Evolutionary conservation across 2,329 filamentous ascomycete genomes (phyloP), one percentile per base, ranked within the genome.

Genomic region (Verticillium dahliae): DNA sequence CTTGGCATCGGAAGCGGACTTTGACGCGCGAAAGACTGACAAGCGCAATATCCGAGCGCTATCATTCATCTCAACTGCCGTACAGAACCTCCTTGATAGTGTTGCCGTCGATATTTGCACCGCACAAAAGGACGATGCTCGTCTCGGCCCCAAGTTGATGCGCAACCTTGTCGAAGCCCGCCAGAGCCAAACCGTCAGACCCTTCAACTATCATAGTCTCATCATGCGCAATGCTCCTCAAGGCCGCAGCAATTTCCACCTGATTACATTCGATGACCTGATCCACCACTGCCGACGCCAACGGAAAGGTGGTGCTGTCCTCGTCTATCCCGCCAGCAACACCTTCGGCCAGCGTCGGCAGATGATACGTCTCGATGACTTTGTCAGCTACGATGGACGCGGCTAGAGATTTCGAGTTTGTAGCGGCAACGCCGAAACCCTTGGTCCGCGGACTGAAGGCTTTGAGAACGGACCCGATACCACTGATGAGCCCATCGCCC

Each of bases 151-250:
- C 54, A 5, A 66, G 35, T 3, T 55, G 27, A 1, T 55, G 34
- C 1, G 57, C 62, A 34, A 67, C 62, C 54, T 66, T 67, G 11
- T 62, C 58, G n/a, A 66, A 68, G 0, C 67, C 67, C 2, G 67
- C 67, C 15, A 68, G 57, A 13, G 67, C 67, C 4, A 69, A 38
- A 14, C 67, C 67, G 10, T 66, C 67, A 27, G 67, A 65, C 1
- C 67, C 67, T 34, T 69, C 67, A 1, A 68, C 66, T 33, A 69
- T 59, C 68, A 69, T 68, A 37, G 69, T 69, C 61, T 69, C 65
- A 6, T 65, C 64, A 27, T 67, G 59, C 5, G 63, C 65, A 5
- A 69, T 58, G 2, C 37, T 18, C 55, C 58, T 65, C 39, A 68
- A 45, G 0, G 63, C 60, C 3, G 38, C 60, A 2, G 63, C 62